These are phyloP conservation scores for Diphasiastrum complanatum DNA, from an alignment of 83 land plant genomes.

Conservation along the genomic window DNA sequence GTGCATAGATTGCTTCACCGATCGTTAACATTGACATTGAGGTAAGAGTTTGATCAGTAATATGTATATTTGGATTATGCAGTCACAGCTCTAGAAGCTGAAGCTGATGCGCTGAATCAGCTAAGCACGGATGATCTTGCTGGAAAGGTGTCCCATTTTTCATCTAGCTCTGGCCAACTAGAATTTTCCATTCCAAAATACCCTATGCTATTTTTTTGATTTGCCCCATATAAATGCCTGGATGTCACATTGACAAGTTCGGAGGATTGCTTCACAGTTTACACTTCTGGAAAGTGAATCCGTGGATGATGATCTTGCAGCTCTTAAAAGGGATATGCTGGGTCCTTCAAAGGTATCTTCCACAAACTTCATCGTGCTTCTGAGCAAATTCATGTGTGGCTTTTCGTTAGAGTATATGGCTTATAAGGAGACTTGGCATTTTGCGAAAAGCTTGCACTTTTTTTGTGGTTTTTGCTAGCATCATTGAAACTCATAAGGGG, in stretches of 20 bases:
- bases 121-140: slow-evolving; percentile 82
- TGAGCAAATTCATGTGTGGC: not conserved
- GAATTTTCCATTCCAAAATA: not conserved
- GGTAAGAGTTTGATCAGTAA: not conserved
- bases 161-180: not conserved
- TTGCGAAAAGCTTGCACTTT: too few relatives aligned
- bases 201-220: not conserved
- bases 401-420: too few relatives aligned
- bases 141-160: slow-evolving; percentile 60
- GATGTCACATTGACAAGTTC: not conserved
- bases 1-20: not conserved
- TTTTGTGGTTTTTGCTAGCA: too few relatives aligned
- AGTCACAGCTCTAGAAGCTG: slow-evolving; percentile 92
- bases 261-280: slow-evolving; percentile 43
- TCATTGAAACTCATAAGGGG: too few relatives aligned
- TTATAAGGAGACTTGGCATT: too few relatives aligned
- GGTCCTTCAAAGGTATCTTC: slow-evolving; percentile 62
- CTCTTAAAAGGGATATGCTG: slow-evolving; percentile 63
- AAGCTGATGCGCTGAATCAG: slow-evolving; percentile 87
- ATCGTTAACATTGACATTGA: not conserved
- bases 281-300: slow-evolving; percentile 75
- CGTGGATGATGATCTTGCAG: slow-evolving; percentile 86
- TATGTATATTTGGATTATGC: slow-evolving; percentile 12
- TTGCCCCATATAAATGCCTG: slow-evolving; percentile 4
- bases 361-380: not conserved